Evolutionary conservation across 306 rosid species (phyloP), one percentile per base, ranked within the genome.

Genomic region (Begonia peltatifolia): DNA sequence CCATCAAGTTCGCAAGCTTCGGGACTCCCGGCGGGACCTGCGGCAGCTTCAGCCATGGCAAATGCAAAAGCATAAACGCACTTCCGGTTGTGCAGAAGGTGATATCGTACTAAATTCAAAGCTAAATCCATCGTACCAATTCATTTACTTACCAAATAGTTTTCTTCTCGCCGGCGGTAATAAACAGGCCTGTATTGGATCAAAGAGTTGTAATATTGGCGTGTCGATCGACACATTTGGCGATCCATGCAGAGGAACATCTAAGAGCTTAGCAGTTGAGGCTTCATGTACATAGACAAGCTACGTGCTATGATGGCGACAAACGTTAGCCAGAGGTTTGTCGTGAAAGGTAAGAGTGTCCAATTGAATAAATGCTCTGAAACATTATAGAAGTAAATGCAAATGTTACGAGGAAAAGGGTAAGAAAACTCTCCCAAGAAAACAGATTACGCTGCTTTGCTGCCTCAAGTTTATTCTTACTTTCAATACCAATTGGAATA

Each of bases 251-350:
- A 13, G 10, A 54, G 94, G 92, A 67, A 74, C 68, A 12, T 12
- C 71, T 16, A 90, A 86, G 69, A 83, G 94, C 67, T 73, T 86
- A 74, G 95, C 94, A 30, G 95, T 90, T 47, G 99, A 86, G 74
- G 99, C 82, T 61, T 65, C 79, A 25, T 90, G 99, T 73, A 60
- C 76, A 57, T 76, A 67, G 64, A 50, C 47, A 25, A 30, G 38
- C 38, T 30, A 0, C 38, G 9, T 0, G 38, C 38, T 30, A 5
- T 7, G 38, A 30, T 6, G 38, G 8, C 38, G 8, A 30, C 38
- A 30, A 30, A 4, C 1, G 8, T 30, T 7, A 5, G 38, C 38
- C 6, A 30, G 6, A 30, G 38, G 3, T 30, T 7, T 30, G 38
- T 30, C 38, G 38, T 0, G 38, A 30, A 30, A 30, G 23, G 38